Conservation (phyloP, 352 stramenopile genomes). For the Pythium dissotocum region DNA sequence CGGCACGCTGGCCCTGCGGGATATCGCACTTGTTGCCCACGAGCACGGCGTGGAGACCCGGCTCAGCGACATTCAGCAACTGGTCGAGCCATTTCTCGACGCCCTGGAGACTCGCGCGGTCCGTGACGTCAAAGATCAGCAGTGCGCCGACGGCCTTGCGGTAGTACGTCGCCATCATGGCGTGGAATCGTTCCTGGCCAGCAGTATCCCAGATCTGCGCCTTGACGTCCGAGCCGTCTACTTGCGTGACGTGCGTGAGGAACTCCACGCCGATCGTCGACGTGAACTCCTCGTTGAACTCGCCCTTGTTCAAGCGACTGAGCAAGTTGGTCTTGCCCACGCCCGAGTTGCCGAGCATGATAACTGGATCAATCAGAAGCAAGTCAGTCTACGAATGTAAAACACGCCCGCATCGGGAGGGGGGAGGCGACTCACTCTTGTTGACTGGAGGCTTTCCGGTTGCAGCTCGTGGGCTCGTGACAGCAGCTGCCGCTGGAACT, state of each 20-base stretch:
- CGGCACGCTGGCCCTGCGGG: slow-evolving; percentile 36
- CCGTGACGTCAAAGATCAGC: slow-evolving; percentile 78
- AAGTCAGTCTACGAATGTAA: slow-evolving; percentile 1
- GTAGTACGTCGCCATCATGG: slow-evolving; percentile 91
- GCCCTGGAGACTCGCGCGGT: slow-evolving; percentile 51
- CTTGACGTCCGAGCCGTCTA: slow-evolving; percentile 74
- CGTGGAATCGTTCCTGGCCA: slow-evolving; percentile 84
- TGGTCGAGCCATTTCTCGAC: slow-evolving; percentile 76
- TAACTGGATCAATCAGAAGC: slow-evolving; percentile 36
- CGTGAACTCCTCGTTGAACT: slow-evolving; percentile 84
- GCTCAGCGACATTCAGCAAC: slow-evolving; percentile 70
- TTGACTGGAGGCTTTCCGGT: slow-evolving; percentile 51
- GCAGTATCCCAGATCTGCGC: slow-evolving; percentile 90
- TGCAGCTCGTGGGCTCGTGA: slow-evolving; percentile 25
- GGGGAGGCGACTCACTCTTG: slow-evolving; percentile 48
- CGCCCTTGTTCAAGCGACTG: slow-evolving; percentile 73
- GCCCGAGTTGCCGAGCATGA: slow-evolving; percentile 83
- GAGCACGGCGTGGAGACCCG: slow-evolving; percentile 62
- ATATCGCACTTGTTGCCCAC: slow-evolving; percentile 82
- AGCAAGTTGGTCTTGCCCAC: slow-evolving; percentile 89
- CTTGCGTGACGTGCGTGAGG: slow-evolving; percentile 74
- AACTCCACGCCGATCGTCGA: slow-evolving; percentile 89
- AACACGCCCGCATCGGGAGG: not conserved
- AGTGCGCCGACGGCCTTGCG: slow-evolving; percentile 74
- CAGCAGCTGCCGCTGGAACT: not conserved